Base-by-base conservation (phyloP, 805 yeast species). In the Starmerella gropengiesseri region DNA sequence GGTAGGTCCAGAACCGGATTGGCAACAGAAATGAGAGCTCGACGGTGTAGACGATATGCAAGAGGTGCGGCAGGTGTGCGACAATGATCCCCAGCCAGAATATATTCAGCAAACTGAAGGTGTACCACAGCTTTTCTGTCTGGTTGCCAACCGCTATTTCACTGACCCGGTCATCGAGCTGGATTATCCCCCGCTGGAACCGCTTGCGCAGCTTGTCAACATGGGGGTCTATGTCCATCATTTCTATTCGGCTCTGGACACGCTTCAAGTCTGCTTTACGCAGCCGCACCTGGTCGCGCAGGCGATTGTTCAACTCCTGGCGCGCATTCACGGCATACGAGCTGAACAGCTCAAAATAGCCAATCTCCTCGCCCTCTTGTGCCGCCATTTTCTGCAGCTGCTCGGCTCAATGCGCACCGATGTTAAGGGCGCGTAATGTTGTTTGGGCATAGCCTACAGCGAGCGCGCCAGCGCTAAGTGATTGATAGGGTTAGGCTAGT, bases 51-150 rank as follows among this genome's bases (percentile, higher is more conserved):
- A 77, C 71, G 1, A 77, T 58, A 51, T 86, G 97, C 60, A 89
- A 79, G 60, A 72, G 74, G 28, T 72, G 69, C 0, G 97, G 96
- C 47, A 72, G 71, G 45, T 70, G 71, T 8, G 95, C 96, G 50
- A 87, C 75, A 5, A 85, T 60, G 44, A 76, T 70, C 0, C 97
- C 97, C 21, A 78, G 67, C 14, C 72, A 58, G 32, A 89, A 82
- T 7, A 89, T 73, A 41, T 74, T 62, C 44, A 76, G 73, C 30
- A 85, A 66, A 0, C 93, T 77, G 31, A 75, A 60, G 0, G 95
- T 77, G 58, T 85, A 91, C 57, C 85, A 85, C 19, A 77, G 52
- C 59, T 89, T 89, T 56, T 89, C 95, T 7, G 81, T 69, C 22
- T 61, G 68, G 31, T 64, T 54, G 25, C 63, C 60, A 11, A 51